A percentile compares a stretch with the other conserved stretches of the same genome.
Conservation (phyloP, 345 rosid genomes). For the Corchorus capsularis region DNA sequence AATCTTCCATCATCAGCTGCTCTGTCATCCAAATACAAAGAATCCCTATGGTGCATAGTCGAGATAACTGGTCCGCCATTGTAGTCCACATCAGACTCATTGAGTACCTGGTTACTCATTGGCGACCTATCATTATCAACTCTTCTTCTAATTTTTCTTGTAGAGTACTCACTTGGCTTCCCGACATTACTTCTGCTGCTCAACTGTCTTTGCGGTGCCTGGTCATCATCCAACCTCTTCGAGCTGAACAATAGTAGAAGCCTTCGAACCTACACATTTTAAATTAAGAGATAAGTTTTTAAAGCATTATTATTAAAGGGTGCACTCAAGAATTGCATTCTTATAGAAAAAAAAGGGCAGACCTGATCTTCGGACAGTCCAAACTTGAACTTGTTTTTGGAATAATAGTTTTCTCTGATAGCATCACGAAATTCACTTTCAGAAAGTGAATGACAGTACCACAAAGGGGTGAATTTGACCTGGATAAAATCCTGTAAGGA, state of each 20-base stretch:
- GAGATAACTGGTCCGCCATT: constrained; percentile 18
- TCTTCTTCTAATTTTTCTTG: constrained; percentile 24
- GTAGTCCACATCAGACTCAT: constrained; percentile 22
- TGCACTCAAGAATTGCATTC: constrained; percentile 7
- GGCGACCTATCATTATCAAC: constrained; percentile 21
- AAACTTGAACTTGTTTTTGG: constrained; percentile 57
- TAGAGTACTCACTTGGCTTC: constrained; percentile 20
- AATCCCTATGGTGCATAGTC: constrained; percentile 22
- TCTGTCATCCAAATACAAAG: constrained; percentile 21
- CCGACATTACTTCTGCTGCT: constrained; percentile 12
- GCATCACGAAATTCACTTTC: constrained; percentile 60
- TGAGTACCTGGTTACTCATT: constrained; percentile 1
- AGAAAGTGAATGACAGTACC: constrained; percentile 61
- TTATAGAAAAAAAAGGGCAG: constrained; percentile 8
- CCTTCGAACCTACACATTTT: constrained; percentile 38
- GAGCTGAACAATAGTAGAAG: constrained; percentile 50
- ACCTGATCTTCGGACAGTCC: constrained; percentile 81
- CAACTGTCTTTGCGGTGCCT: constrained; percentile 14
- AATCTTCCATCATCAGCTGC: constrained; percentile 24
- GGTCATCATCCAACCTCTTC: constrained; percentile 35
- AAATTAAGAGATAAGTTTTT: not conserved
- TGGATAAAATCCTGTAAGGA: constrained; percentile 20
- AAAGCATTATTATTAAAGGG: not conserved
- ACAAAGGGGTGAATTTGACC: constrained; percentile 53
- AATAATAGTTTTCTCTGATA: constrained; percentile 63